Percentiles rank a stretch among this genome's conserved stretches.
These are phyloP conservation scores for Fraxinus albicans DNA, from an alignment of 305 asterid species.

Conservation along the genomic window DNA sequence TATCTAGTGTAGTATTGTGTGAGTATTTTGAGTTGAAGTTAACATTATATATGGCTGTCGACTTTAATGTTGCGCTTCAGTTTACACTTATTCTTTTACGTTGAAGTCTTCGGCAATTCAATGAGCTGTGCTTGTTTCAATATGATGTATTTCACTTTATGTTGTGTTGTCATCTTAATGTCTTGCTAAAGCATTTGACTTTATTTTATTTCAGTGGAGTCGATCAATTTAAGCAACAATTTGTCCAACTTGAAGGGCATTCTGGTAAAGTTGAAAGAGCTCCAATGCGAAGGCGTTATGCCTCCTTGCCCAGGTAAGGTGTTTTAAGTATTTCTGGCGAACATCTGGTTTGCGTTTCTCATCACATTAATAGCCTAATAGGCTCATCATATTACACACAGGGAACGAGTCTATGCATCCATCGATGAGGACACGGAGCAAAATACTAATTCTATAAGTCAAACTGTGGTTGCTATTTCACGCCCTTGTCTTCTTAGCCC, in stretches of 20 bases:
- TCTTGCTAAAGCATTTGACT: constrained; percentile 5
- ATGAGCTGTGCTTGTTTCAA: neutral
- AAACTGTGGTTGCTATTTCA: constrained; percentile 37
- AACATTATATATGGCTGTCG: neutral
- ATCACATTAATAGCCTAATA: constrained; percentile 3
- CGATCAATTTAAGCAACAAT: constrained; percentile 89
- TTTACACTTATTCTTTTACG: neutral
- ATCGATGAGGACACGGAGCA: constrained; percentile 62
- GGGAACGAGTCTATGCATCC: constrained; percentile 68
- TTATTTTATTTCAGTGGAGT: constrained; percentile 58
- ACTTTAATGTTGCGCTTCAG: neutral
- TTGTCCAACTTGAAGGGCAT: constrained; percentile 73
- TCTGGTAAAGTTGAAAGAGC: constrained; percentile 54
- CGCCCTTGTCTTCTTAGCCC: constrained; percentile 57
- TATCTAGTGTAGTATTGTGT: neutral
- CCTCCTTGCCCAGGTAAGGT: constrained; percentile 87
- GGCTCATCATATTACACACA: constrained; percentile 20
- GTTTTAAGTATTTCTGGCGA: neutral
- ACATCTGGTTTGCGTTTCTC: neutral
- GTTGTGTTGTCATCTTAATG: neutral
- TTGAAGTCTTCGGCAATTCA: neutral
- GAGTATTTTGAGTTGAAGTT: neutral
- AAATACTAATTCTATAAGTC: constrained; percentile 37
- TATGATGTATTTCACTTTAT: neutral
- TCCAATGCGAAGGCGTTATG: constrained; percentile 73